Percentiles rank a stretch among this genome's conserved stretches.
These are phyloP conservation scores for Coemansia sp. DNA, from an alignment of 192 early-diverging fungal genomes.

Conservation along the genomic window DNA sequence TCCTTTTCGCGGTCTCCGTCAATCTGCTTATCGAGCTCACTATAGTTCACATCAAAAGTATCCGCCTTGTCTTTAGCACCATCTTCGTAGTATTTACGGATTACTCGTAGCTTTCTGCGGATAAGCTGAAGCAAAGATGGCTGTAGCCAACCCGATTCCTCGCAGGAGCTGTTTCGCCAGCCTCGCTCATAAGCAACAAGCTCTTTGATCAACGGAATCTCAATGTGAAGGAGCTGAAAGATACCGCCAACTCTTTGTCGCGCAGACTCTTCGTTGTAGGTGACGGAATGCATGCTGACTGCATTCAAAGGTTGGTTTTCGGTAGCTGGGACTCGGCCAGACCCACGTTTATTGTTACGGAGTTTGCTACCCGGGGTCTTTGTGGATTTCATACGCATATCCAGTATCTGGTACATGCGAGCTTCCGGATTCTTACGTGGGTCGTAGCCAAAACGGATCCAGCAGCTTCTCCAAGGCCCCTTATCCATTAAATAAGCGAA, in stretches of 20 bases:
- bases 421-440: conserved; percentile 38
- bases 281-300: conserved; percentile 13
- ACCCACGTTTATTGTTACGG: conserved; percentile 1
- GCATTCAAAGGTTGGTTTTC: conserved; percentile 8
- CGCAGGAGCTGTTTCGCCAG: conserved; percentile 20
- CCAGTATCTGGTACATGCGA: conserved; percentile 48
- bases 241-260: conserved; percentile 27
- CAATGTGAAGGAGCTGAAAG: conserved; percentile 33
- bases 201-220: conserved; percentile 19
- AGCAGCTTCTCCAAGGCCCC: conserved; percentile 51
- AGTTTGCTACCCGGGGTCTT: neutral
- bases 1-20: conserved; percentile 19
- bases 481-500: conserved; percentile 39
- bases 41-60: conserved; percentile 20
- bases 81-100: conserved; percentile 12
- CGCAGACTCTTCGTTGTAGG: conserved; percentile 24
- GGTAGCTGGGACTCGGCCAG: neutral
- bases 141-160: conserved; percentile 46
- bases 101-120: conserved; percentile 16
- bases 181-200: conserved; percentile 36
- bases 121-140: conserved; percentile 18
- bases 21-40: conserved; percentile 23
- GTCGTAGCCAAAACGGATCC: conserved; percentile 52
- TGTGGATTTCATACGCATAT: conserved; percentile 17
- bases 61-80: neutral